Evolutionary conservation across 2,329 filamentous ascomycete species (phyloP).

Genomic region (Penicillium sp.): DNA sequence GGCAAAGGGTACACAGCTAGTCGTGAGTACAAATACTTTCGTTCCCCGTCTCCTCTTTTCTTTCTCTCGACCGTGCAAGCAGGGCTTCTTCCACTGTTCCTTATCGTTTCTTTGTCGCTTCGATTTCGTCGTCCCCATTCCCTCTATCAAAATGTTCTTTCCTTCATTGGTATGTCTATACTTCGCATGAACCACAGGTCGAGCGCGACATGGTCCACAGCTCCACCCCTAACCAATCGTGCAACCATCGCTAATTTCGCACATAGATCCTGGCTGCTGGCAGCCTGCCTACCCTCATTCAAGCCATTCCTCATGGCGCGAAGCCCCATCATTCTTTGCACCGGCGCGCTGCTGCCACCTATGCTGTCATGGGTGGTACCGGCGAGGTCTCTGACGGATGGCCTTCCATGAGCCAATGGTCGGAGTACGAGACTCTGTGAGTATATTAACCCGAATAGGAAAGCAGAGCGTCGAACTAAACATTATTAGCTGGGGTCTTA

Average conservation of each 20-base stretch:
- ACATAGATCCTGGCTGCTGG: constrained; percentile 29
- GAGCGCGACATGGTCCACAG: not conserved
- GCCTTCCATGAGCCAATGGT: constrained; percentile 24
- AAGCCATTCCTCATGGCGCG: constrained; percentile 14
- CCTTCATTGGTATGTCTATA: constrained; percentile 11
- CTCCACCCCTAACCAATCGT: not conserved
- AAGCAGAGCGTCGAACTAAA: constrained; percentile 16
- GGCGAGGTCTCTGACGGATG: constrained; percentile 24
- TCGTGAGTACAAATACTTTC: constrained; percentile 8
- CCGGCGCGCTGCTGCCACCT: constrained; percentile 17
- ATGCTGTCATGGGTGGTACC: constrained; percentile 21
- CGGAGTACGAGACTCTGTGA: constrained; percentile 24
- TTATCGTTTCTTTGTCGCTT: constrained; percentile 3
- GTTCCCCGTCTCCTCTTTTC: not conserved
- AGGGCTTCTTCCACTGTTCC: constrained; percentile 9
- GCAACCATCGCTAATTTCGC: not conserved
- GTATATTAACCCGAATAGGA: constrained; percentile 16
- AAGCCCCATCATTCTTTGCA: constrained; percentile 13
- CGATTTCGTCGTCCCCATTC: constrained; percentile 3
- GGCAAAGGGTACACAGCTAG: constrained; percentile 4
- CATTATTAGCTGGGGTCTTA: constrained; percentile 12
- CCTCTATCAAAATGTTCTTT: constrained; percentile 8
- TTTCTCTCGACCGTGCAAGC: constrained; percentile 10
- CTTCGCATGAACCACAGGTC: not conserved
- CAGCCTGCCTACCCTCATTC: constrained; percentile 29